Evolutionary conservation across 2,329 filamentous ascomycete species (phyloP).

Genomic region (Trichoderma cornu-damae): DNA sequence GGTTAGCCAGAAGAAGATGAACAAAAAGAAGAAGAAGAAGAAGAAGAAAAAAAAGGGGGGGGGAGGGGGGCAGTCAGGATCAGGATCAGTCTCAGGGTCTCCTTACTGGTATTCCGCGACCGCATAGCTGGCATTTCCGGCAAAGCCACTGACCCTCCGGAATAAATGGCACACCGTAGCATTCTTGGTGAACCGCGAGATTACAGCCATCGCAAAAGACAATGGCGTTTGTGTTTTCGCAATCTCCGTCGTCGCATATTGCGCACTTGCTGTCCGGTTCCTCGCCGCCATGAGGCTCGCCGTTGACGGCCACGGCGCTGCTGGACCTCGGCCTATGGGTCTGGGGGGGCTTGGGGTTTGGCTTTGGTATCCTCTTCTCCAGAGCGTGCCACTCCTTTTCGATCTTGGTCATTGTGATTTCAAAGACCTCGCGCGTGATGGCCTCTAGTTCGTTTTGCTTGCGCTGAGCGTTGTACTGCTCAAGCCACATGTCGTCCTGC

Average conservation of each 20-base stretch:
- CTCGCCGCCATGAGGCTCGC: constrained; percentile 76
- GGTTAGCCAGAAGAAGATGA: background rate
- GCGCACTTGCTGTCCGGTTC: constrained; percentile 97
- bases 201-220: constrained; percentile 99
- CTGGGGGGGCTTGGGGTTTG: constrained; percentile 92
- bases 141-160: constrained; percentile 98
- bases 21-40: background rate
- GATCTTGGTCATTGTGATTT: constrained; percentile 97
- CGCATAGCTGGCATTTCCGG: constrained; percentile 92
- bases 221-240: constrained; percentile 97
- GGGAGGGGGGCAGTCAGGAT: too few relatives aligned
- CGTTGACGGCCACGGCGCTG: constrained; percentile 91
- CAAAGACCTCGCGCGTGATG: constrained; percentile 90
- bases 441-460: constrained; percentile 68
- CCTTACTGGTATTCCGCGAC: constrained; percentile 76
- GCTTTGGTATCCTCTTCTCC: constrained; percentile 94
- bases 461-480: constrained; percentile 72
- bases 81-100: too few relatives aligned
- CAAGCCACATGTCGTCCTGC: constrained; percentile 95
- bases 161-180: constrained; percentile 97
- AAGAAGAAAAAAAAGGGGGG: background rate
- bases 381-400: constrained; percentile 98
- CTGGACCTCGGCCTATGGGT: constrained; percentile 89
- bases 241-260: constrained; percentile 98
- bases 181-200: constrained; percentile 95